phyloP scores from a whole-genome alignment of 768 basidiomycete species.

The Albatrellus ellisii region DNA sequence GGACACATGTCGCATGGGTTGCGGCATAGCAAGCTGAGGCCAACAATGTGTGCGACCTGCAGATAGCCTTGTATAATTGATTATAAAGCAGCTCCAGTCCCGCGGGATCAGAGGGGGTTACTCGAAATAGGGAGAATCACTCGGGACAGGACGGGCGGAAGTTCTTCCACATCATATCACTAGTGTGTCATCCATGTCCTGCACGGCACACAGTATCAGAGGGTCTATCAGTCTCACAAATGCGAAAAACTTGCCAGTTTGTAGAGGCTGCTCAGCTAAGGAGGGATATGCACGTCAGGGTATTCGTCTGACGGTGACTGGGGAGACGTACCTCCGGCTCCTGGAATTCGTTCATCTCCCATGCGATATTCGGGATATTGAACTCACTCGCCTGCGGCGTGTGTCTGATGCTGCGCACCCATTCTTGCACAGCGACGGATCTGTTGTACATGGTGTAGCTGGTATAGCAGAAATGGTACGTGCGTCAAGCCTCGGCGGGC shows the following conservation, averaged over 20 bases:
- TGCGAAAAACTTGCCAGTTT: constrained; percentile 5
- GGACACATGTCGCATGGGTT: too few species aligned
- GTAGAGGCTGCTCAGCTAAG: constrained; percentile 10
- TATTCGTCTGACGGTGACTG: neutral
- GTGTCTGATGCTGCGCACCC: constrained; percentile 6
- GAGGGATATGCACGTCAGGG: constrained; percentile 1
- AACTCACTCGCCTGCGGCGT: neutral
- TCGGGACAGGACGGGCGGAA: too few species aligned
- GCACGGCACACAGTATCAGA: neutral
- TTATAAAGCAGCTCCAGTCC: too few species aligned
- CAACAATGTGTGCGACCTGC: too few species aligned
- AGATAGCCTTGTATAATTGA: too few species aligned
- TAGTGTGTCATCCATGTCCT: neutral
- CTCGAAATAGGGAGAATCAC: too few species aligned
- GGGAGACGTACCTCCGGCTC: constrained; percentile 8
- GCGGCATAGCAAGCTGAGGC: too few species aligned
- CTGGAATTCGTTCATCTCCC: constrained; percentile 13
- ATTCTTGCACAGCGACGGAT: constrained; percentile 6
- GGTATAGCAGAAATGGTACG: neutral
- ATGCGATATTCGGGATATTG: neutral
- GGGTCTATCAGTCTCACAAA: neutral
- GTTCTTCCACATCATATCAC: too few species aligned
- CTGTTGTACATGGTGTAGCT: constrained; percentile 5
- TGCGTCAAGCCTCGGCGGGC: neutral
- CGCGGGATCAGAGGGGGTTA: too few species aligned